Conservation (phyloP, 2,329 filamentous ascomycete genomes). For the Aspergillus sp. region DNA sequence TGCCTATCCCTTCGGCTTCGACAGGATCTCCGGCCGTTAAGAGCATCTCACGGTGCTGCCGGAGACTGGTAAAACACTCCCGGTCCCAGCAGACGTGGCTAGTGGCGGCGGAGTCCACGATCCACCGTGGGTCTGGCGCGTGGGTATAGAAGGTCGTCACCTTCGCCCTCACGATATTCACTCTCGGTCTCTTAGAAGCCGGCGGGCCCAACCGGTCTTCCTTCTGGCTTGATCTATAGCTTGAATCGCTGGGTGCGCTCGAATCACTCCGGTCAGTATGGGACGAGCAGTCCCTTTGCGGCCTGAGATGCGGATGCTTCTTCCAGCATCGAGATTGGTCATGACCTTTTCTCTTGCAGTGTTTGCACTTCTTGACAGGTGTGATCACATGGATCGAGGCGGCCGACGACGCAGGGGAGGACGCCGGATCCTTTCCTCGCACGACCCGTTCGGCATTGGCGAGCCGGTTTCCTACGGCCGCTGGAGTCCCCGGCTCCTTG, state of each 20-base stretch:
- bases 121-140: slow-evolving; percentile 3
- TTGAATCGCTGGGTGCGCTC: slow-evolving; percentile 5
- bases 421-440: slow-evolving; percentile 3
- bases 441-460: slow-evolving; percentile 3
- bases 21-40: neutral
- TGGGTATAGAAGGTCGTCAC: slow-evolving; percentile 5
- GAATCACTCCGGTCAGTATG: slow-evolving; percentile 1
- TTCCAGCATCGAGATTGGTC: slow-evolving; percentile 3
- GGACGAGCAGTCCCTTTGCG: slow-evolving; percentile 1
- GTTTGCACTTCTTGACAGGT: slow-evolving; percentile 1
- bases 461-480: slow-evolving; percentile 1
- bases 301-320: slow-evolving; percentile 4
- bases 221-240: slow-evolving; percentile 1
- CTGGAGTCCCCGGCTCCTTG: slow-evolving; percentile 1
- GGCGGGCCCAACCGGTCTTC: slow-evolving; percentile 2
- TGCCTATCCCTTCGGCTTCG: slow-evolving; percentile 3
- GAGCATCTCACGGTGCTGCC: slow-evolving; percentile 5
- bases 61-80: slow-evolving; percentile 4
- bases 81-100: slow-evolving; percentile 4
- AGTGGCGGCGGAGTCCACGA: slow-evolving; percentile 3
- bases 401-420: slow-evolving; percentile 1
- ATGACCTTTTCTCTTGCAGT: slow-evolving; percentile 5
- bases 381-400: slow-evolving; percentile 2
- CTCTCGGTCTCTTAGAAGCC: slow-evolving; percentile 3
- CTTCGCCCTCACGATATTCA: slow-evolving; percentile 2